Evolutionary conservation across 1,284 basidiomycete genomes (phyloP).

Genomic region (Prillingera fragicola): DNA sequence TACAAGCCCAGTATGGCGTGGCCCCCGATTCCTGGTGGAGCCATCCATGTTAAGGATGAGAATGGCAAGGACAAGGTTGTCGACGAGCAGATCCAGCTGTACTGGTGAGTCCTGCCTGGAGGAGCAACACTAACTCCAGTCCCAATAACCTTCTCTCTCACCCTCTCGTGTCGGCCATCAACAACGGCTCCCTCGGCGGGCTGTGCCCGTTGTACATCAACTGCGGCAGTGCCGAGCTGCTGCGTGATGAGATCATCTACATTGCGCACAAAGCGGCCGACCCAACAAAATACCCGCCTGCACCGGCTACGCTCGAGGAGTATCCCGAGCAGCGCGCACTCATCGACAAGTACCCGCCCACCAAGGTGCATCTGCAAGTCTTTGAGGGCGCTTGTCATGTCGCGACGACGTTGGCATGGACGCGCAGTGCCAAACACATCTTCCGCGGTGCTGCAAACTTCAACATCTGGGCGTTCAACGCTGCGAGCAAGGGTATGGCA

Average conservation of each 20-base stretch:
- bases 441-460: conserved; percentile 45
- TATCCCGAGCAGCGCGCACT: conserved; percentile 45
- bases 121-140: conserved; percentile 14
- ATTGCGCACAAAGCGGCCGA: conserved; percentile 52
- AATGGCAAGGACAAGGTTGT: conserved; percentile 30
- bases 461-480: conserved; percentile 46
- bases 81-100: conserved; percentile 52
- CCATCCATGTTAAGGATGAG: conserved; percentile 31
- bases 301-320: conserved; percentile 39
- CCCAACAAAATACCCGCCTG: conserved; percentile 46
- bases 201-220: conserved; percentile 50
- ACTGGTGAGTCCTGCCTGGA: conserved; percentile 36
- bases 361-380: conserved; percentile 51
- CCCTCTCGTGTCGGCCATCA: conserved; percentile 52
- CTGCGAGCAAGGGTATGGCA: conserved; percentile 31
- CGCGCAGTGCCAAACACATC: conserved; percentile 44
- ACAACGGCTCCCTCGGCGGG: conserved; percentile 52
- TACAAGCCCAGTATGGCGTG: conserved; percentile 45
- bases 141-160: conserved; percentile 51
- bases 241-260: conserved; percentile 49
- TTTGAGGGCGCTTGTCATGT: conserved; percentile 48
- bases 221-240: conserved; percentile 48
- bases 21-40: conserved; percentile 43
- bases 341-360: conserved; percentile 48
- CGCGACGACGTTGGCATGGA: conserved; percentile 47